Percentiles rank a stretch among this genome's conserved stretches.
phyloP scores from a whole-genome alignment of 169 alveolate species.

The Plasmodium relictum region DNA sequence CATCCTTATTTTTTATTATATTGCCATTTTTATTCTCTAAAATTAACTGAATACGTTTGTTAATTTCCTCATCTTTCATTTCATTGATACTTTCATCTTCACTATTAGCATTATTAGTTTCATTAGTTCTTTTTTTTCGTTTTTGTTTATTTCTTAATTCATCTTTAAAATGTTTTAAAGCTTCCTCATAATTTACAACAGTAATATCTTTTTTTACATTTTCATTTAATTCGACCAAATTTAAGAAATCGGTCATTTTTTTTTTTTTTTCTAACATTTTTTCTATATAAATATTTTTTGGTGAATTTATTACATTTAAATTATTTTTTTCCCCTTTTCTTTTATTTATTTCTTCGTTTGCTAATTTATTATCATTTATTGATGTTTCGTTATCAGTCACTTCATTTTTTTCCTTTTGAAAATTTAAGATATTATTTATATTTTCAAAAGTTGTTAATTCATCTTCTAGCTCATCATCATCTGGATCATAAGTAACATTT shows the following conservation, averaged over 20 bases:
- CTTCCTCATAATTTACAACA: slow-evolving; percentile 44
- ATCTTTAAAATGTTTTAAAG: slow-evolving; percentile 2
- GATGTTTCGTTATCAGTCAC: neutral
- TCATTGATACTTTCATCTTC: neutral
- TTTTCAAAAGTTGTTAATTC: neutral
- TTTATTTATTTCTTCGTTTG: neutral
- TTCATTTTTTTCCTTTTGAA: neutral
- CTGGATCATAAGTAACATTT: neutral
- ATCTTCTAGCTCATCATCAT: neutral
- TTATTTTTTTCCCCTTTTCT: neutral
- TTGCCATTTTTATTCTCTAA: slow-evolving; percentile 15
- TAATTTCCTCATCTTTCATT: slow-evolving; percentile 38
- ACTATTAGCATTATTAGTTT: neutral
- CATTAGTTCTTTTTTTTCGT: neutral
- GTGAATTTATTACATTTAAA: too few relatives aligned
- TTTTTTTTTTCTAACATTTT: slow-evolving; percentile 57
- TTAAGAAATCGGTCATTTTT: slow-evolving; percentile 24
- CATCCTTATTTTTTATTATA: neutral
- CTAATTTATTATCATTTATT: too few relatives aligned
- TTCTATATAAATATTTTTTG: slow-evolving; percentile 22
- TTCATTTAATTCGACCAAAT: slow-evolving; percentile 19
- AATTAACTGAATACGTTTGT: slow-evolving; percentile 8
- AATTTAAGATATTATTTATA: neutral
- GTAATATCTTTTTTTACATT: slow-evolving; percentile 42
- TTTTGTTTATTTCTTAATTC: slow-evolving; percentile 1